These are phyloP conservation scores for Podaxis sp. DNA, from an alignment of 768 basidiomycete species.

Conservation along the genomic window DNA sequence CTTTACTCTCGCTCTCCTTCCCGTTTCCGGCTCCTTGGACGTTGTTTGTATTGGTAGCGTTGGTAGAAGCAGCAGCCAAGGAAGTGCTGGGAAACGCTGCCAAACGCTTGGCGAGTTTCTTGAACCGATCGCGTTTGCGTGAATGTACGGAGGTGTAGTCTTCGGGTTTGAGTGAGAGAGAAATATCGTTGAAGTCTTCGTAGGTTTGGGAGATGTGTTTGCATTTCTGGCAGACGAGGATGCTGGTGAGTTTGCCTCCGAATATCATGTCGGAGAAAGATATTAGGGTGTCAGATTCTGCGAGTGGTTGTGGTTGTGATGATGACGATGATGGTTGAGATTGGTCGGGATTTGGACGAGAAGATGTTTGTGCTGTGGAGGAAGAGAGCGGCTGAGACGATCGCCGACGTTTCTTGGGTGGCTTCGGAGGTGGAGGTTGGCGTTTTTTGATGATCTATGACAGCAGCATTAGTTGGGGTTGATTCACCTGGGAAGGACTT, in stretches of 20 bases:
- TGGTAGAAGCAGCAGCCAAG: not conserved
- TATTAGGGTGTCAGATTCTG: slow-evolving; percentile 38
- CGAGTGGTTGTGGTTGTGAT: slow-evolving; percentile 10
- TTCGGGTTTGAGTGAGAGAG: slow-evolving; percentile 81
- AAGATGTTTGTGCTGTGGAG: slow-evolving; percentile 2
- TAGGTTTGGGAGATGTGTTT: slow-evolving; percentile 89
- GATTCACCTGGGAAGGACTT: slow-evolving; percentile 19
- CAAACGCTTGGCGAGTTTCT: slow-evolving; percentile 66
- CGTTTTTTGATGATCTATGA: slow-evolving; percentile 74
- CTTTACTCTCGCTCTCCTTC: not conserved
- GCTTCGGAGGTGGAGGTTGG: slow-evolving; percentile 38
- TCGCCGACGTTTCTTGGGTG: slow-evolving; percentile 36
- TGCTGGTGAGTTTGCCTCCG: slow-evolving; percentile 82
- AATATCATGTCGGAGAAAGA: slow-evolving; percentile 91
- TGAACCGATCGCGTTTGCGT: slow-evolving; percentile 74
- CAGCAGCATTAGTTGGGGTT: not conserved
- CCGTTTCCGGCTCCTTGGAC: not conserved
- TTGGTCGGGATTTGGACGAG: slow-evolving; percentile 8
- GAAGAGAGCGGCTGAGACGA: slow-evolving; percentile 15
- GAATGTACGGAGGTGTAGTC: slow-evolving; percentile 53
- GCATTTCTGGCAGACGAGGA: slow-evolving; percentile 93
- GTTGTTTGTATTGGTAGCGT: not conserved
- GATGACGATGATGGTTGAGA: slow-evolving; percentile 3
- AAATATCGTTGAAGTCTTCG: slow-evolving; percentile 94
- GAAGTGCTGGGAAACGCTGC: slow-evolving; percentile 30